Percentiles rank a stretch among this genome's conserved stretches.
Conservation (phyloP, 768 basidiomycete species). For the Galerina sulciceps region DNA sequence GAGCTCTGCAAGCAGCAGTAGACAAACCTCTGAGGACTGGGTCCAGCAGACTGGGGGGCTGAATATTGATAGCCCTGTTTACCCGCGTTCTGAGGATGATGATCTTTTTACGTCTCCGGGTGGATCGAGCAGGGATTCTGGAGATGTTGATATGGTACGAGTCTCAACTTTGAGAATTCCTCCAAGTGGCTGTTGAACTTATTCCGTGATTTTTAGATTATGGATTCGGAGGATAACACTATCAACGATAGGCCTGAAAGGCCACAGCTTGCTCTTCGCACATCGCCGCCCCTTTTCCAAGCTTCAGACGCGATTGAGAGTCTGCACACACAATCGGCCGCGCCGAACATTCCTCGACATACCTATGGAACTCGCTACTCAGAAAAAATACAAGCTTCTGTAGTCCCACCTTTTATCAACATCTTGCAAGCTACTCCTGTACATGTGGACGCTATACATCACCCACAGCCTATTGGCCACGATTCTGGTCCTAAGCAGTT, state of each 20-base stretch:
- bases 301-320: neutral
- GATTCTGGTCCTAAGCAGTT: neutral
- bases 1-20: conserved; percentile 39
- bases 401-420: conserved; percentile 19
- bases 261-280: conserved; percentile 3
- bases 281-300: neutral
- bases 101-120: conserved; percentile 16
- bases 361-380: conserved; percentile 13
- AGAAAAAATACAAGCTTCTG: conserved; percentile 12
- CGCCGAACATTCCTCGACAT: conserved; percentile 11
- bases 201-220: conserved; percentile 14
- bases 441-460: neutral
- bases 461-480: neutral
- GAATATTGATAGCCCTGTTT: conserved; percentile 60
- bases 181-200: conserved; percentile 15
- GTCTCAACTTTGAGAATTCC: neutral
- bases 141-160: conserved; percentile 62
- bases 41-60: conserved; percentile 71
- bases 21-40: conserved; percentile 70
- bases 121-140: conserved; percentile 5
- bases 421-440: conserved; percentile 21
- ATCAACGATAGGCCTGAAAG: neutral
- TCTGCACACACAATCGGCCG: neutral
- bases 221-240: conserved; percentile 18
- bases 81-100: conserved; percentile 19